phyloP scores from a whole-genome alignment of 2,329 filamentous ascomycete genomes.

The Cryphonectria carpinicola region DNA sequence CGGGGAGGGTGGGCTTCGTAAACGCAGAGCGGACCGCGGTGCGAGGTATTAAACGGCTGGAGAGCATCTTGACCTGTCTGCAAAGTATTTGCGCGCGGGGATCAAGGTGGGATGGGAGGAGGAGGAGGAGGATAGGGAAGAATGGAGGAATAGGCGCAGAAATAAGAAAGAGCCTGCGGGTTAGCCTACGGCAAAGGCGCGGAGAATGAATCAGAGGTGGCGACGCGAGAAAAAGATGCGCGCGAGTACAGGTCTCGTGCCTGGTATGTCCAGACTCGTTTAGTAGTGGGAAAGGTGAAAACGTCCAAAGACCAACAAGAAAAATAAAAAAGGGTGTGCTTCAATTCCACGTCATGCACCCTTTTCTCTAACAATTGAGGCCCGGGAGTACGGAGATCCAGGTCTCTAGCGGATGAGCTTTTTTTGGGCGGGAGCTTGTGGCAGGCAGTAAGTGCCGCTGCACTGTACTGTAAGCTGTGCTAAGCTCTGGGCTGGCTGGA shows the following conservation, averaged over 20 bases:
- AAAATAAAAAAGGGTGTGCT: conserved; percentile 6
- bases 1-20: conserved; percentile 40
- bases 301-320: not conserved
- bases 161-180: conserved; percentile 4
- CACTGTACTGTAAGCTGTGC: not conserved
- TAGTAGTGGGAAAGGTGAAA: conserved; percentile 5
- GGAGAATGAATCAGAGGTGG: conserved; percentile 7
- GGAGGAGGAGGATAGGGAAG: not conserved
- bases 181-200: conserved; percentile 11
- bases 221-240: conserved; percentile 1
- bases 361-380: not conserved
- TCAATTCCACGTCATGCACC: conserved; percentile 20
- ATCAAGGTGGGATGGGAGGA: not conserved
- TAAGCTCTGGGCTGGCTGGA: conserved; percentile 16
- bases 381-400: not conserved
- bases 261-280: not conserved
- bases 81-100: not conserved
- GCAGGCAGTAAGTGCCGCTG: not conserved
- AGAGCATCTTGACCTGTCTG: conserved; percentile 51
- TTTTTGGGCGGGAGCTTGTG: conserved; percentile 23
- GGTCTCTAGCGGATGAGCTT: conserved; percentile 17
- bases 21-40: conserved; percentile 61
- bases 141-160: conserved; percentile 1
- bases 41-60: conserved; percentile 64
- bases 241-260: conserved; percentile 23